Conservation (phyloP, 305 asterid species). For the Euphrasia arctica region DNA sequence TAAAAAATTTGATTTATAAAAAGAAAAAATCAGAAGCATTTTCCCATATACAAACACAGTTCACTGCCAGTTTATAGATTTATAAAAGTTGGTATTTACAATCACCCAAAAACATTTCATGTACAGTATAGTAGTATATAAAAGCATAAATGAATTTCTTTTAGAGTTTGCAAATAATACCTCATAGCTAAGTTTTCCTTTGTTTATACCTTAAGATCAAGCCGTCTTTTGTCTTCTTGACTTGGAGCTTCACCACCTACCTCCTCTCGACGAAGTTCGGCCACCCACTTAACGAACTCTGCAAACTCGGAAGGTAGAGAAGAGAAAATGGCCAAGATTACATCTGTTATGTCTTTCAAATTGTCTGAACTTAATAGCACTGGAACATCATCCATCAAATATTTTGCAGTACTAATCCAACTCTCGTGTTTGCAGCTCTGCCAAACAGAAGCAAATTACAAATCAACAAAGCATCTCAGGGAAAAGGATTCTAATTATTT, state of each 20-base stretch:
- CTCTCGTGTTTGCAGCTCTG: constrained; percentile 98
- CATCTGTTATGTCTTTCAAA: constrained; percentile 54
- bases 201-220: constrained; percentile 64
- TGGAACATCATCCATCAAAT: constrained; percentile 84
- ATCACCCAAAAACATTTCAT: no score
- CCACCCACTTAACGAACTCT: constrained; percentile 92
- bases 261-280: constrained; percentile 84
- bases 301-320: constrained; percentile 75
- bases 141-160: background rate
- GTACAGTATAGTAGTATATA: no score
- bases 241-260: constrained; percentile 58
- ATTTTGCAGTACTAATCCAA: constrained; percentile 78
- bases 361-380: constrained; percentile 52
- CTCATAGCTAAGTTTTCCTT: background rate
- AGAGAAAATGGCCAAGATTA: constrained; percentile 49
- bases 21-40: no score
- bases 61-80: no score
- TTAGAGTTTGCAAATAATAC: background rate
- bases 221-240: constrained; percentile 84
- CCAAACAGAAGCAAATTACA: constrained; percentile 23
- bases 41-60: no score
- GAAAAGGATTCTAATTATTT: no score
- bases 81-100: no score
- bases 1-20: no score
- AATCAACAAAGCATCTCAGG: no score